Conservation (phyloP, 2,329 filamentous ascomycete species). For the Epichloe coenophiala region DNA sequence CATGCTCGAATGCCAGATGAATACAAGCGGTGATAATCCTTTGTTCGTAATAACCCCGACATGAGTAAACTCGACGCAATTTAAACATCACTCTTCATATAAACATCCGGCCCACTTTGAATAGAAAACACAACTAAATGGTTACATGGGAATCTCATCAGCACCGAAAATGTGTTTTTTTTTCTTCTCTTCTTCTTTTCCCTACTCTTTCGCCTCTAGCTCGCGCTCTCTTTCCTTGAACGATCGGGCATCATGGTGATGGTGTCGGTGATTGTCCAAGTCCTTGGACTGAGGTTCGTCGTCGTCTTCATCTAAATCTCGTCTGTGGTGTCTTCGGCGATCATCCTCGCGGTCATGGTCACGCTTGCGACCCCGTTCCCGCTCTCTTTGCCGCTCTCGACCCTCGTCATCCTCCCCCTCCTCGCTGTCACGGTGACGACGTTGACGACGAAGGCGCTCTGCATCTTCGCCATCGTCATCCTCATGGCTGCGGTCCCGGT, state of each 20-base stretch:
- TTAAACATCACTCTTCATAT: too few species aligned
- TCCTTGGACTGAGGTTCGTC: slow-evolving; percentile 8
- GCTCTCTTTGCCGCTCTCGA: background rate
- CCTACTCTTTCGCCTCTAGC: slow-evolving; percentile 1
- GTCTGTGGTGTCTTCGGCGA: slow-evolving; percentile 10
- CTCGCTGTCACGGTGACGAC: slow-evolving; percentile 9
- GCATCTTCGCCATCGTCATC: slow-evolving; percentile 9
- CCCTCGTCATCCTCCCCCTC: slow-evolving; percentile 5
- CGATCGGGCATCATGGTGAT: slow-evolving; percentile 10
- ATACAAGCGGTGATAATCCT: too few species aligned
- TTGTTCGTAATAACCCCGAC: too few species aligned
- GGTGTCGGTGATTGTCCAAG: slow-evolving; percentile 5
- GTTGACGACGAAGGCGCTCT: slow-evolving; percentile 9
- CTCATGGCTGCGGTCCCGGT: slow-evolving; percentile 4
- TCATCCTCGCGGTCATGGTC: slow-evolving; percentile 8
- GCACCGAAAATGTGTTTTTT: too few species aligned
- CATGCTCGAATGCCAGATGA: too few species aligned
- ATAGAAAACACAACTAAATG: background rate
- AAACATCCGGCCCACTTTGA: background rate
- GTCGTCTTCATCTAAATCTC: slow-evolving; percentile 12
- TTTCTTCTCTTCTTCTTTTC: too few species aligned
- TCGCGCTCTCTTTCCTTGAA: slow-evolving; percentile 10
- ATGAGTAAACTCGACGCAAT: too few species aligned
- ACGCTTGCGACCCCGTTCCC: slow-evolving; percentile 1
- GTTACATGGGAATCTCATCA: background rate